A percentile compares a stretch with the other conserved stretches of the same genome.
These are phyloP conservation scores for Onygenales sp. DNA, from an alignment of 2,329 filamentous ascomycete genomes.

Conservation along the genomic window DNA sequence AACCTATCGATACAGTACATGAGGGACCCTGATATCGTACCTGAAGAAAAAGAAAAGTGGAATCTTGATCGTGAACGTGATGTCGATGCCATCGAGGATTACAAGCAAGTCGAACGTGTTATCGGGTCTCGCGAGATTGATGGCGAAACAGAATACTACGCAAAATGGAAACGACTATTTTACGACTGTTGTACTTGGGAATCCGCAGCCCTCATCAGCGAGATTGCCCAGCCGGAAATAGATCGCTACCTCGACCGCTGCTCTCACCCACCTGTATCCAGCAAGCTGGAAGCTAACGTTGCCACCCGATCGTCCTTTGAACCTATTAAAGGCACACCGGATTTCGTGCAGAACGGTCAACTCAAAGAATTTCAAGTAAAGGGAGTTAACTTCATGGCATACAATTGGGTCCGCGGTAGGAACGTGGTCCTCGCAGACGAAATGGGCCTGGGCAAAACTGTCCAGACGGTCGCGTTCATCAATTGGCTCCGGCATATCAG, in stretches of 20 bases:
- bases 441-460: conserved; percentile 97
- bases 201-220: conserved; percentile 60
- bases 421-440: conserved; percentile 98
- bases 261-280: conserved; percentile 69
- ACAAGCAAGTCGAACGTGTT: conserved; percentile 84
- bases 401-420: conserved; percentile 89
- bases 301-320: conserved; percentile 64
- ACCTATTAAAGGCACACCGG: conserved; percentile 68
- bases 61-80: conserved; percentile 90
- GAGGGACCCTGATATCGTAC: conserved; percentile 62
- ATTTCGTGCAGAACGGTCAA: conserved; percentile 74
- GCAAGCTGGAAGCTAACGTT: conserved; percentile 64
- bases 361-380: conserved; percentile 88
- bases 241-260: conserved; percentile 83
- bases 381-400: conserved; percentile 87
- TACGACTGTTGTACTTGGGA: conserved; percentile 98
- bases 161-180: conserved; percentile 93
- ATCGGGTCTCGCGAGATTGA: conserved; percentile 76
- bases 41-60: conserved; percentile 86
- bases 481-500: conserved; percentile 92
- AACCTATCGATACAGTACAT: conserved; percentile 69
- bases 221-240: conserved; percentile 77
- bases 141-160: conserved; percentile 74
- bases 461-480: conserved; percentile 93
- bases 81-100: conserved; percentile 78